phyloP scores from a whole-genome alignment of 2,329 filamentous ascomycete species.

The Celoporthe dispersa region DNA sequence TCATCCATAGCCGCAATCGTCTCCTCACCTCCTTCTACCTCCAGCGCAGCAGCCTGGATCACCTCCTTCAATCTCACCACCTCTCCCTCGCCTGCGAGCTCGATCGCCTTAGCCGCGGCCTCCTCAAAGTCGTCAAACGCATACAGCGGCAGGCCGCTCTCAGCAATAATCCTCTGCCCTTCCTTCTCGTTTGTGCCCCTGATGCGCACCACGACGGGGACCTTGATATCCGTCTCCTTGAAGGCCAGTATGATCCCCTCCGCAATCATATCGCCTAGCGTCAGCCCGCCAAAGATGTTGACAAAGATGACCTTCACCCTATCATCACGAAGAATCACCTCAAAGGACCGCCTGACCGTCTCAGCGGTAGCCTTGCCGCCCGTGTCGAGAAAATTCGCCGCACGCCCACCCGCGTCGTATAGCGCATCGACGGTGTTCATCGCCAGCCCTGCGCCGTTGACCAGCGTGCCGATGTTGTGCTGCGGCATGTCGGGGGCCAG shows the following conservation, averaged over 20 bases:
- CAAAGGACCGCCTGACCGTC: slow-evolving; percentile 79
- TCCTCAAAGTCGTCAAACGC: slow-evolving; percentile 78
- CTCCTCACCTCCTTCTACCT: background rate
- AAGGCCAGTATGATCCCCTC: slow-evolving; percentile 75
- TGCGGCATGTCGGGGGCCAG: slow-evolving; percentile 50
- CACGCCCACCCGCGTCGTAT: slow-evolving; percentile 65
- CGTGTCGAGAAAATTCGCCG: slow-evolving; percentile 87
- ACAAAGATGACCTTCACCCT: slow-evolving; percentile 70
- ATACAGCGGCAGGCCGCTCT: slow-evolving; percentile 69
- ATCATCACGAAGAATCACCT: slow-evolving; percentile 71
- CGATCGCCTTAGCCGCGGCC: slow-evolving; percentile 69
- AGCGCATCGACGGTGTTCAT: slow-evolving; percentile 92
- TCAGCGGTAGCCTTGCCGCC: slow-evolving; percentile 85
- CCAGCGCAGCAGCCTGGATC: background rate
- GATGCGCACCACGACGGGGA: slow-evolving; percentile 78
- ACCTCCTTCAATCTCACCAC: slow-evolving; percentile 5
- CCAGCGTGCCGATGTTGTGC: slow-evolving; percentile 76
- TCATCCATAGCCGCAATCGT: background rate
- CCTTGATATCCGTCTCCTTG: slow-evolving; percentile 65
- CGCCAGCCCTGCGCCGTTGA: slow-evolving; percentile 87
- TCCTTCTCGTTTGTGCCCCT: slow-evolving; percentile 75
- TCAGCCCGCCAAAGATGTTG: slow-evolving; percentile 63
- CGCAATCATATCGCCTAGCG: slow-evolving; percentile 81
- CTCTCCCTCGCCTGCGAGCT: slow-evolving; percentile 35
- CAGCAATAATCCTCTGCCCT: slow-evolving; percentile 70